Conservation (phyloP, 1,284 basidiomycete species). For the Pseudozyma flocculosa region DNA sequence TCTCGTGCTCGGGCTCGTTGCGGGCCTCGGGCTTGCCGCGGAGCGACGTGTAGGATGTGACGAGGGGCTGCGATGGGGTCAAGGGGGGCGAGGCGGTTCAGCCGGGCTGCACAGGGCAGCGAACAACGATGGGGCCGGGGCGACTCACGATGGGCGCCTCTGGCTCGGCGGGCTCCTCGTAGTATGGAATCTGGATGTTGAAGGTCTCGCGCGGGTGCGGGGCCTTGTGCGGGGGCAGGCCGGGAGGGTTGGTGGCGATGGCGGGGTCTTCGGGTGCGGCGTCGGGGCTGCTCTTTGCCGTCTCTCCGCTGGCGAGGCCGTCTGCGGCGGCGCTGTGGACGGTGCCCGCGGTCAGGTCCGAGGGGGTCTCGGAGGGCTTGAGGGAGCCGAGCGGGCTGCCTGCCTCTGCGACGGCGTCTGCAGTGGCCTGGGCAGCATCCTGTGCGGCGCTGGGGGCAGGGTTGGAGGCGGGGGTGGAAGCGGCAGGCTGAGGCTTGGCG, state of each 20-base stretch:
- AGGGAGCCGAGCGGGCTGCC: conserved; percentile 33
- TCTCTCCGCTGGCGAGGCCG: conserved; percentile 25
- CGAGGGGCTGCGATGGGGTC: conserved; percentile 12
- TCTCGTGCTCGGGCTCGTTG: conserved; percentile 8
- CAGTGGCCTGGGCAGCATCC: conserved; percentile 10
- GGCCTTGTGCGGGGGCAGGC: conserved; percentile 35
- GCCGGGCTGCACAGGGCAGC: too few relatives aligned
- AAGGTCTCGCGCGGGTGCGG: conserved; percentile 39
- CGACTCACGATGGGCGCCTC: conserved; percentile 24
- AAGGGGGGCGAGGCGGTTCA: too few relatives aligned
- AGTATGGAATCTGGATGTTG: conserved; percentile 47
- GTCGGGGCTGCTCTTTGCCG: conserved; percentile 23
- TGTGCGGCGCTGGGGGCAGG: too few relatives aligned
- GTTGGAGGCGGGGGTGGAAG: too few relatives aligned
- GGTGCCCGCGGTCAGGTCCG: conserved; percentile 36
- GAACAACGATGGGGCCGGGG: conserved; percentile 1
- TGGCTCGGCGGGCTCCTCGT: conserved; percentile 33
- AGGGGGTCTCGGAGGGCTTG: conserved; percentile 32
- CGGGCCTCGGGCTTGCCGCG: conserved; percentile 8
- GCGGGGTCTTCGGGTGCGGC: conserved; percentile 19
- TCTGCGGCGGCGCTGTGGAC: conserved; percentile 37
- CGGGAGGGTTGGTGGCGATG: conserved; percentile 38
- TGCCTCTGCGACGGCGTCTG: conserved; percentile 18
- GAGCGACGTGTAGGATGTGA: conserved; percentile 43
- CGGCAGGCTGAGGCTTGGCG: too few relatives aligned